Conservation (phyloP, 2,329 filamentous ascomycete genomes). For the Blastomyces percursus region DNA sequence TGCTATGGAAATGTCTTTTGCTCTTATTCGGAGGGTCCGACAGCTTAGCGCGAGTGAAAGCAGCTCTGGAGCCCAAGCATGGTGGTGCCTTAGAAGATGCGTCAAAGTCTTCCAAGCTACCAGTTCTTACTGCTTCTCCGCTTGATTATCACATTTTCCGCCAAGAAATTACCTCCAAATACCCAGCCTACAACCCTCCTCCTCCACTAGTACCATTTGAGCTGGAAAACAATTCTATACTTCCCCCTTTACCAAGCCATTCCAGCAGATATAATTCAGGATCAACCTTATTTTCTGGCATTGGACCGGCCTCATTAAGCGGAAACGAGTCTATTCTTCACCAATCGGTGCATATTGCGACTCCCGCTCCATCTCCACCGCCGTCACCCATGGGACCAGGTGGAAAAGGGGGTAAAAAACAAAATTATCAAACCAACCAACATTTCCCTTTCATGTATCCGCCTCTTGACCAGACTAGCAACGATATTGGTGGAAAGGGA, state of each 20-base stretch:
- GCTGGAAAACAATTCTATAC: slow-evolving; percentile 77
- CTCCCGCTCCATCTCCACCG: slow-evolving; percentile 86
- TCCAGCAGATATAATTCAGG: slow-evolving; percentile 50
- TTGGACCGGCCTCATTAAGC: slow-evolving; percentile 37
- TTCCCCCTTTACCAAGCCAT: slow-evolving; percentile 70
- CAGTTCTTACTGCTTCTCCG: slow-evolving; percentile 83
- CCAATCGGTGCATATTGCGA: slow-evolving; percentile 97
- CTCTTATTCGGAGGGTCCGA: slow-evolving; percentile 71
- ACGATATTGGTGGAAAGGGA: slow-evolving; percentile 82
- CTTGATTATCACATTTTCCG: slow-evolving; percentile 94
- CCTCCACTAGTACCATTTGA: slow-evolving; percentile 73
- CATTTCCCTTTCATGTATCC: slow-evolving; percentile 98
- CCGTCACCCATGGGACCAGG: slow-evolving; percentile 74
- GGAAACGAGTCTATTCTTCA: slow-evolving; percentile 65
- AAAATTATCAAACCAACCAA: slow-evolving; percentile 98
- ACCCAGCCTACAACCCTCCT: slow-evolving; percentile 89
- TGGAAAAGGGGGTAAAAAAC: slow-evolving; percentile 92
- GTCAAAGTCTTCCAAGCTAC: slow-evolving; percentile 38
- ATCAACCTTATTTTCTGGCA: slow-evolving; percentile 51
- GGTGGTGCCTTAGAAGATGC: slow-evolving; percentile 40
- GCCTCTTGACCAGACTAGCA: slow-evolving; percentile 77
- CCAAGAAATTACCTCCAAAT: slow-evolving; percentile 95
- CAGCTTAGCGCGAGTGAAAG: slow-evolving; percentile 64
- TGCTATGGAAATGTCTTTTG: slow-evolving; percentile 87
- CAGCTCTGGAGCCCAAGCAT: slow-evolving; percentile 47